These are phyloP conservation scores for Entomortierella parvispora DNA, from an alignment of 192 early-diverging fungal genomes.

Conservation along the genomic window DNA sequence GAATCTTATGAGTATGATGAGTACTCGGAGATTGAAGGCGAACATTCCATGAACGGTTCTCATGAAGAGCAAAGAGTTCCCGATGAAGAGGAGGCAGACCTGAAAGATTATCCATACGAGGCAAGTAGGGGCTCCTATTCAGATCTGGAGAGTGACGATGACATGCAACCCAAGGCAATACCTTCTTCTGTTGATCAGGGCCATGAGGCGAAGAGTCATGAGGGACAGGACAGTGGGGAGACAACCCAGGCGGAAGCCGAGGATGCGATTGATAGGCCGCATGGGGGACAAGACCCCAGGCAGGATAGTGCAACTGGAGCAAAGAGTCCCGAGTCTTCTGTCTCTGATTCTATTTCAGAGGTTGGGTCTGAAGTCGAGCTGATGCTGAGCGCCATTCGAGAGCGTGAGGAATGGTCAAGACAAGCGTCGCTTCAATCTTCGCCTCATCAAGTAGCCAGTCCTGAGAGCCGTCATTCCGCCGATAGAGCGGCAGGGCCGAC, in stretches of 20 bases:
- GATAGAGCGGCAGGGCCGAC: background rate
- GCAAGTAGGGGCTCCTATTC: no score
- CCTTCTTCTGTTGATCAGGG: no score
- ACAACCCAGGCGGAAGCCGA: no score
- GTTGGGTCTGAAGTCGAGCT: slow-evolving; percentile 47
- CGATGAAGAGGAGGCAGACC: no score
- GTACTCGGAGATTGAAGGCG: background rate
- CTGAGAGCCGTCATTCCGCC: background rate
- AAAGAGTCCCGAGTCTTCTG: slow-evolving; percentile 1
- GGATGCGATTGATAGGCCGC: no score
- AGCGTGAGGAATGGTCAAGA: slow-evolving; percentile 22
- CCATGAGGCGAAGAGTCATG: no score
- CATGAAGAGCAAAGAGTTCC: background rate
- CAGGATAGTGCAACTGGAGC: background rate
- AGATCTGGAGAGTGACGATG: no score
- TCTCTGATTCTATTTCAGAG: slow-evolving; percentile 24
- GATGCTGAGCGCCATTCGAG: slow-evolving; percentile 38
- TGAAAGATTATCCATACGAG: no score
- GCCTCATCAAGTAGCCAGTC: no score
- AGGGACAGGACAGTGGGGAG: no score
- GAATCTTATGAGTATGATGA: slow-evolving; percentile 12
- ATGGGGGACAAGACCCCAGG: background rate
- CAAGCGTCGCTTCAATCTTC: slow-evolving; percentile 20
- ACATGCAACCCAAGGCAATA: no score
- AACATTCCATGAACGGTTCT: background rate